Conservation (phyloP, 208 protist species). For the Trypanosoma theileri region DNA sequence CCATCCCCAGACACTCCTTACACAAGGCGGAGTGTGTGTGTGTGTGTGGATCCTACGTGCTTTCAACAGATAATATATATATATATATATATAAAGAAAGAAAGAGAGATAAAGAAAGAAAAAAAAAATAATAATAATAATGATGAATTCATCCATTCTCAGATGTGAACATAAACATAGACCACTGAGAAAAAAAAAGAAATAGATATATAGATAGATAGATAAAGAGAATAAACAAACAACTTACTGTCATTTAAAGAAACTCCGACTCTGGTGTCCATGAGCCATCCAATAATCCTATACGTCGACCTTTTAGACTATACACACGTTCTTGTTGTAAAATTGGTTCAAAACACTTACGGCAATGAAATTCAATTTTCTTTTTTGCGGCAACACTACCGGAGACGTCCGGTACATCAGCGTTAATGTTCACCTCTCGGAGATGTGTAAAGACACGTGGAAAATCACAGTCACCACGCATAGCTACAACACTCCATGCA, state of each 20-base stretch:
- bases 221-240: not conserved
- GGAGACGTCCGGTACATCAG: slow-evolving; percentile 16
- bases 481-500: slow-evolving; percentile 14
- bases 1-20: too few relatives aligned
- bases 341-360: slow-evolving; percentile 76
- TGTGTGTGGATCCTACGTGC: too few relatives aligned
- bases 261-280: slow-evolving; percentile 83
- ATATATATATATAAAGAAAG: not conserved
- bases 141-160: not conserved
- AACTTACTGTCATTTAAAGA: slow-evolving; percentile 37
- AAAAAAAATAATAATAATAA: not conserved
- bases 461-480: slow-evolving; percentile 85
- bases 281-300: slow-evolving; percentile 73
- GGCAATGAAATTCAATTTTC: slow-evolving; percentile 71
- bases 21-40: too few relatives aligned
- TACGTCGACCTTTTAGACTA: slow-evolving; percentile 51
- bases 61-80: not conserved
- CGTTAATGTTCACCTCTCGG: slow-evolving; percentile 49
- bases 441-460: slow-evolving; percentile 85
- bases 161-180: slow-evolving; percentile 1
- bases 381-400: slow-evolving; percentile 19
- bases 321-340: slow-evolving; percentile 44
- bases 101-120: not conserved
- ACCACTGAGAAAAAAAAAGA: not conserved
- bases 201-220: not conserved